Evolutionary conservation across 257 asterid genomes (phyloP), one percentile per base, ranked within the genome.

Genomic region (Solanum tarijense): DNA sequence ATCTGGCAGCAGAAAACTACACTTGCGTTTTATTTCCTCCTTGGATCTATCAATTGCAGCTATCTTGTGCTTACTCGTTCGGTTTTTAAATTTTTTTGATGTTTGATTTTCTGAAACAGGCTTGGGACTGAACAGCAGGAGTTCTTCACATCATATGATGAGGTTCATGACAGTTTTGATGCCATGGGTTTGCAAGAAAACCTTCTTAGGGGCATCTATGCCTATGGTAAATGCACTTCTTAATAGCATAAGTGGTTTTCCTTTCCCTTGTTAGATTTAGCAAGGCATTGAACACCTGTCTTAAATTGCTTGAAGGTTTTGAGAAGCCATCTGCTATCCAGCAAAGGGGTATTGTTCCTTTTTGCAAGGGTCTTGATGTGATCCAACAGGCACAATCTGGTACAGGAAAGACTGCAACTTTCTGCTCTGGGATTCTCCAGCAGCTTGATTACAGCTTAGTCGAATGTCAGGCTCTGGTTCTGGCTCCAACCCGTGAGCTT

Each of bases 291-390:
- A 41, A 78, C 84, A n/a, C 35, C 23, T n/a, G 7, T 31, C 21
- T 72, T 65, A 18, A 62, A 38, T 87, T 82, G 11, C 35, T 66
- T 87, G 58, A 84, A 91, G 94, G 94, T 88, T 92, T 90, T 87
- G 94, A 92, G 89, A 92, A 92, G 90, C 94, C 94, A 35, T 92
- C 93, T 66, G 94, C 94, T 16, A 92, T 92, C 35, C 93, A 92
- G 72, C 92, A 92, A 86, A 90, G 94, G 79, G 94, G 94, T 32
- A 92, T 92, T 85, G 94, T 92, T 52, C 94, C 94, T 69, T 92
- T 92, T 81, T 88, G 91, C 88, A 90, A 90, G 91, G 94, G 94
- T 39, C 92, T 90, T 75, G 93, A 91, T 89, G 92, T 90, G 32
- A 91, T 91, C 65, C 92, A 92, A 72, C 92, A 92, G 86, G 94